phyloP scores from a whole-genome alignment of 192 early-diverging fungal species.

The Backusella tuberculispora region DNA sequence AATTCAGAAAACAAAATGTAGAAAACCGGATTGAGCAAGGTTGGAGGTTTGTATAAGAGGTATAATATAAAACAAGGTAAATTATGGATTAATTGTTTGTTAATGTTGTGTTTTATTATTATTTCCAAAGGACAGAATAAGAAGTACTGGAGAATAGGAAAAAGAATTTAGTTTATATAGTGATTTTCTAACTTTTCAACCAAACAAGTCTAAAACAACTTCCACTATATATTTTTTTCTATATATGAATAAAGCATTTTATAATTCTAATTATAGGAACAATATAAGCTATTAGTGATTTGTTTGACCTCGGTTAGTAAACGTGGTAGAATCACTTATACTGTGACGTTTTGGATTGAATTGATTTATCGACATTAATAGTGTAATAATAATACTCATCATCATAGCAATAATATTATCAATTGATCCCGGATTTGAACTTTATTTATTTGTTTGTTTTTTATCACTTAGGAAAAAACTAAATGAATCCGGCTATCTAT shows the following conservation, averaged over 20 bases:
- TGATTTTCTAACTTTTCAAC: background rate
- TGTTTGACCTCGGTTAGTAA: conserved; percentile 8
- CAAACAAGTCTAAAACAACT: conserved; percentile 3
- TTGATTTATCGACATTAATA: background rate
- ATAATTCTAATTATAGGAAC: background rate
- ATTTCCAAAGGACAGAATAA: background rate
- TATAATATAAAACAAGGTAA: background rate
- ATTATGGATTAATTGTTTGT: background rate
- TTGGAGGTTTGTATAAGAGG: too few relatives aligned
- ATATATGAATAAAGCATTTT: background rate
- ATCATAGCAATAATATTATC: background rate
- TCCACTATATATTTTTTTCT: too few relatives aligned
- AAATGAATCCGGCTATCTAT: background rate
- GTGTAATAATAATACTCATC: background rate
- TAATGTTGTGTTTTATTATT: background rate
- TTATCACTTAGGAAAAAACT: background rate
- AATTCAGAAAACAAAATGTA: background rate
- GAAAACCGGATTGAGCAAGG: background rate
- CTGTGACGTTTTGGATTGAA: too few relatives aligned
- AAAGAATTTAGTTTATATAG: conserved; percentile 9
- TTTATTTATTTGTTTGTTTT: background rate
- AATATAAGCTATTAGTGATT: background rate
- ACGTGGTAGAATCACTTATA: too few relatives aligned
- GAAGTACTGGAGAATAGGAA: conserved; percentile 4
- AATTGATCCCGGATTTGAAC: background rate